Conservation (phyloP, 2,329 filamentous ascomycete genomes). For the Beauveria bassiana region DNA sequence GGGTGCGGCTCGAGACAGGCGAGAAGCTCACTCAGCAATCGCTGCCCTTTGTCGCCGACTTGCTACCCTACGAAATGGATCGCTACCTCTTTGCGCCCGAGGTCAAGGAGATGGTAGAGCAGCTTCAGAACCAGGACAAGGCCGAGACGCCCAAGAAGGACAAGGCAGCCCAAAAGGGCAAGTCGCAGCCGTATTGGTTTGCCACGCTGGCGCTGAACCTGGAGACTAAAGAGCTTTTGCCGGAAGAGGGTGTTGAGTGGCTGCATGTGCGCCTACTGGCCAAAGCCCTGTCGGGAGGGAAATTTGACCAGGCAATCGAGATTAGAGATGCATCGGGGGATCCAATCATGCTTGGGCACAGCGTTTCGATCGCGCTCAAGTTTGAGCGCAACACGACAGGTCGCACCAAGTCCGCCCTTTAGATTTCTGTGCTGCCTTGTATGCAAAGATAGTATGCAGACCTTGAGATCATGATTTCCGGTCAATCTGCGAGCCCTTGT, state of each 20-base stretch:
- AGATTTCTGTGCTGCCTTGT: neutral
- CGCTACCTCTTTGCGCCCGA: slow-evolving; percentile 43
- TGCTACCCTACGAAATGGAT: slow-evolving; percentile 1
- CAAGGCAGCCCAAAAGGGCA: slow-evolving; percentile 6
- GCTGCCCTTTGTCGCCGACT: slow-evolving; percentile 55
- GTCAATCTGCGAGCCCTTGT: too few species aligned
- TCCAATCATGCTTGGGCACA: slow-evolving; percentile 14
- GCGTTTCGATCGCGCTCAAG: slow-evolving; percentile 8
- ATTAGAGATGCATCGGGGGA: slow-evolving; percentile 41
- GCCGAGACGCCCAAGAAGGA: slow-evolving; percentile 1
- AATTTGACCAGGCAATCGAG: slow-evolving; percentile 63
- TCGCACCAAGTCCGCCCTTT: neutral
- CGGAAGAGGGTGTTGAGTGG: slow-evolving; percentile 60
- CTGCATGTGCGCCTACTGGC: slow-evolving; percentile 56
- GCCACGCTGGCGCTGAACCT: slow-evolving; percentile 64
- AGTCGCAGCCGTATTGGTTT: slow-evolving; percentile 48
- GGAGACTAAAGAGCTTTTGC: slow-evolving; percentile 63
- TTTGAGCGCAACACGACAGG: slow-evolving; percentile 12
- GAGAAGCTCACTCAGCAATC: slow-evolving; percentile 54
- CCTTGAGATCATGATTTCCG: neutral
- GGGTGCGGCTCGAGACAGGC: slow-evolving; percentile 49
- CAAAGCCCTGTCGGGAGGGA: slow-evolving; percentile 60
- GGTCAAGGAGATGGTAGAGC: neutral
- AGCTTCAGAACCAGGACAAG: neutral
- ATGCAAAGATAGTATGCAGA: neutral